phyloP scores from a whole-genome alignment of 2,329 filamentous ascomycete genomes.

The Bipolaris oryzae region DNA sequence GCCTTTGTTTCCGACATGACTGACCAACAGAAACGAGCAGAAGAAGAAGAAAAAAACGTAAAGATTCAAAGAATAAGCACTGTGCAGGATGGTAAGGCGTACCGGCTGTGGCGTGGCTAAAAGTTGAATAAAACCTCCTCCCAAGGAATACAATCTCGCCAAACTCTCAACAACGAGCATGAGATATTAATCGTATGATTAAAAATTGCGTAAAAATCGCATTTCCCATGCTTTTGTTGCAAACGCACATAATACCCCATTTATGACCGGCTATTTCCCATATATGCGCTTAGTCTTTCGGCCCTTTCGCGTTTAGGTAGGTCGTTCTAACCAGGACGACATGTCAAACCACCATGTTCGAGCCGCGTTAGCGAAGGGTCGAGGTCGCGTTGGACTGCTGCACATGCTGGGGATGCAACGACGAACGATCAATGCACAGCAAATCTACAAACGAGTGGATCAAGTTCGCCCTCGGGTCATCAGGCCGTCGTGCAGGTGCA shows the following conservation, averaged over 20 bases:
- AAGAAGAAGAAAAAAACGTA: neutral
- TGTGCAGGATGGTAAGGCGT: neutral
- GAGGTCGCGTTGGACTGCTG: neutral
- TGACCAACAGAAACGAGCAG: neutral
- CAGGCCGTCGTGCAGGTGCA: no score
- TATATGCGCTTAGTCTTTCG: neutral
- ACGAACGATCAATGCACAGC: neutral
- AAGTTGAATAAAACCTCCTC: neutral
- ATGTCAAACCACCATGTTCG: neutral
- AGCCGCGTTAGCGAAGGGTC: neutral
- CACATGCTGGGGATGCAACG: neutral
- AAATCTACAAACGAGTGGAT: neutral
- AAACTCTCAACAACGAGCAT: no score
- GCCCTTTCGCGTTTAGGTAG: neutral
- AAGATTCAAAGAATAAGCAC: neutral
- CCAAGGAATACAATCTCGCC: no score
- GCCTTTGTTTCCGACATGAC: constrained; percentile 1
- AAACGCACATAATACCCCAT: neutral
- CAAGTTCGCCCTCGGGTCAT: no score
- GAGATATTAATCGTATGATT: neutral
- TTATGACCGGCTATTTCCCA: neutral
- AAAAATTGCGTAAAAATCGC: neutral
- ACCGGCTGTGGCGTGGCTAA: neutral
- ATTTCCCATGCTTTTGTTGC: neutral
- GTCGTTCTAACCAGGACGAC: neutral